Conservation (phyloP, 192 early-diverging fungal genomes). For the Entomortierella lignicola region DNA sequence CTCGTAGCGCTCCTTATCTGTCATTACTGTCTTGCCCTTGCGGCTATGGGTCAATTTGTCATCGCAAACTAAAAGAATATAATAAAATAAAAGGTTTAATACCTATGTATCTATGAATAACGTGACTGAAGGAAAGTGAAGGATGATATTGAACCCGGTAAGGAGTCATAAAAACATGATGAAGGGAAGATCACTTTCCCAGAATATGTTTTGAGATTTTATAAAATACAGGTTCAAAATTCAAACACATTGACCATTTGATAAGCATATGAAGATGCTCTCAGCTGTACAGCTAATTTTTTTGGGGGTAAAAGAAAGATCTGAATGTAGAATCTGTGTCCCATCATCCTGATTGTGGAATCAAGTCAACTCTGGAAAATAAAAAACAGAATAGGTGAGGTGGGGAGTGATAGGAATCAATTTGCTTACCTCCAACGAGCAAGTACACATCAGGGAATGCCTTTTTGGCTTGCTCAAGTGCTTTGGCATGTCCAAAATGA, state of each 20-base stretch:
- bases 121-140: too few species aligned
- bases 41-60: conserved; percentile 79
- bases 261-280: conserved; percentile 44
- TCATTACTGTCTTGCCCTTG: conserved; percentile 87
- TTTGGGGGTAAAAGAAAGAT: conserved; percentile 41
- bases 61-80: conserved; percentile 64
- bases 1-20: conserved; percentile 81
- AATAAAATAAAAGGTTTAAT: not conserved
- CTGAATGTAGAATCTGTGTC: too few species aligned
- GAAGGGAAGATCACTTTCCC: too few species aligned
- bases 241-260: too few species aligned
- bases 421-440: conserved; percentile 71
- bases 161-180: not conserved
- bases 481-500: conserved; percentile 85
- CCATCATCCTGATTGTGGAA: too few species aligned
- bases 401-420: not conserved
- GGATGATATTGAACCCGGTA: not conserved
- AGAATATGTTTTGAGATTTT: too few species aligned
- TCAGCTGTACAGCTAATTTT: conserved; percentile 11
- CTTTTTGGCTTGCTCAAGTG: conserved; percentile 87
- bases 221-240: not conserved
- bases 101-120: not conserved
- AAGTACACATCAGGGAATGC: conserved; percentile 80
- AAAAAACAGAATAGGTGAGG: not conserved
- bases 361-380: too few species aligned